Evolutionary conservation across 305 asterid genomes (phyloP), one percentile per base, ranked within the genome.

Genomic region (Ilex paraguariensis): DNA sequence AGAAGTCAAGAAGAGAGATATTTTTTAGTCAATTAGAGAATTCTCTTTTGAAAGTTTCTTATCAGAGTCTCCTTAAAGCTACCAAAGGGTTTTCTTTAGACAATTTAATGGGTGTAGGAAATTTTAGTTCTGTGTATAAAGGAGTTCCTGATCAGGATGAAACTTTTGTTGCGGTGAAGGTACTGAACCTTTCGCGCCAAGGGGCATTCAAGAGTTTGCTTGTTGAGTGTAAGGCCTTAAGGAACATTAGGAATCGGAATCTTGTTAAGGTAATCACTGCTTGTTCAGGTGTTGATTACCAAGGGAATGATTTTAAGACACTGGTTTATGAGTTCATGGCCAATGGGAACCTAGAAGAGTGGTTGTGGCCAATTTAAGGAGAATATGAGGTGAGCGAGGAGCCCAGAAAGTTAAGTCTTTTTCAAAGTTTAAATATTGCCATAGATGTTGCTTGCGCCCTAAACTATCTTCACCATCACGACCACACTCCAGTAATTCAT

Each of bases 391-490:
- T 12, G 4, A 10, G 2, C 0, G 52, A 10, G 46, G 45, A 28
- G 2, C 21, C 57, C 0, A 48, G 31, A 40, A n/a, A 14, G 28
- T 53, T 73, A 33, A 60, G 12, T 31, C 30, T 77, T 31, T 32
- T 45, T 49, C 63, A 74, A 49, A 77, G 82, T 54, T 57, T 77
- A 10, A 65, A 59, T 39, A 65, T 77, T 58, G 75, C 73, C 3
- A 55, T 61, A 39, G 79, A 73, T 55, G 73, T 77, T 13, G 82
- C 77, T 50, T 61, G 31, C 31, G 82, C 75, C 31, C 50, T 73
- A 28, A 73, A 73, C 52, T 77, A 73, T 67, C 75, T 73, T n/a
- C 82, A 77, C 10, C 49, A 64, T 13, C 57, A 67, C 2, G 64
- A 66, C 48, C 72, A 64, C 15, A 66, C 21, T 52, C 58, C 69